These are phyloP conservation scores for Sclerospora graminicola DNA, from an alignment of 352 stramenopile genomes.

Conservation along the genomic window DNA sequence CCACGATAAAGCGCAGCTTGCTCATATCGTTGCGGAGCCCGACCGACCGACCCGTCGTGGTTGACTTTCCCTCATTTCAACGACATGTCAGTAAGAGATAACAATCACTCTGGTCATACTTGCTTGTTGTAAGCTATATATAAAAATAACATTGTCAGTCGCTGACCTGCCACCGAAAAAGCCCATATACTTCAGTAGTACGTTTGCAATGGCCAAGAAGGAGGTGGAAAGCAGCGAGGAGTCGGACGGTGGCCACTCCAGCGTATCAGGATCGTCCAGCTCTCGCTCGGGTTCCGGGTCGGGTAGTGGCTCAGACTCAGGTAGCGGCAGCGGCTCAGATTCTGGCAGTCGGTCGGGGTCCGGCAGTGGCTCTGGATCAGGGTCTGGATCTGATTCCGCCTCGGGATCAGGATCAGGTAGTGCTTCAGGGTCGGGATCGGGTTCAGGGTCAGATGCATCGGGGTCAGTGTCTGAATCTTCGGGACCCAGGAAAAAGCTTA, in stretches of 20 bases:
- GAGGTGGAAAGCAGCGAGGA: constrained; percentile 72
- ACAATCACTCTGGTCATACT: constrained; percentile 6
- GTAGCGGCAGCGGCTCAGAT: constrained; percentile 24
- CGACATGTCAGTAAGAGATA: constrained; percentile 6
- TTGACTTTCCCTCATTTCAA: constrained; percentile 5
- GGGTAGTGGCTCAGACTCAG: constrained; percentile 21
- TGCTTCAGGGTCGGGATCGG: constrained; percentile 22
- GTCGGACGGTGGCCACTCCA: constrained; percentile 50
- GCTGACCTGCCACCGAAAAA: too few species aligned
- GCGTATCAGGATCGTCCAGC: constrained; percentile 42
- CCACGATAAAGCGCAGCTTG: constrained; percentile 80
- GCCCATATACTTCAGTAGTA: too few species aligned
- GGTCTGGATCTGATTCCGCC: constrained; percentile 27
- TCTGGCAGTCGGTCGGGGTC: constrained; percentile 29
- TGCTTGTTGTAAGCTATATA: constrained; percentile 1
- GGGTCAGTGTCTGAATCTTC: constrained; percentile 10
- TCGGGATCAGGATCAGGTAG: constrained; percentile 28
- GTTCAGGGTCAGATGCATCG: constrained; percentile 21
- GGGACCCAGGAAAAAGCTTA: constrained; percentile 35
- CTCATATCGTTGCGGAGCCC: constrained; percentile 31
- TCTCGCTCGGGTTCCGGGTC: constrained; percentile 35
- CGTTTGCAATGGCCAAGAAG: constrained; percentile 55
- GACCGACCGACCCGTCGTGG: too few species aligned
- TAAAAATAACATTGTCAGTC: not conserved
- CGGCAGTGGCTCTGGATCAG: constrained; percentile 21